These are phyloP conservation scores for Epichloe typhina DNA, from an alignment of 2,329 filamentous ascomycete species.

Conservation along the genomic window DNA sequence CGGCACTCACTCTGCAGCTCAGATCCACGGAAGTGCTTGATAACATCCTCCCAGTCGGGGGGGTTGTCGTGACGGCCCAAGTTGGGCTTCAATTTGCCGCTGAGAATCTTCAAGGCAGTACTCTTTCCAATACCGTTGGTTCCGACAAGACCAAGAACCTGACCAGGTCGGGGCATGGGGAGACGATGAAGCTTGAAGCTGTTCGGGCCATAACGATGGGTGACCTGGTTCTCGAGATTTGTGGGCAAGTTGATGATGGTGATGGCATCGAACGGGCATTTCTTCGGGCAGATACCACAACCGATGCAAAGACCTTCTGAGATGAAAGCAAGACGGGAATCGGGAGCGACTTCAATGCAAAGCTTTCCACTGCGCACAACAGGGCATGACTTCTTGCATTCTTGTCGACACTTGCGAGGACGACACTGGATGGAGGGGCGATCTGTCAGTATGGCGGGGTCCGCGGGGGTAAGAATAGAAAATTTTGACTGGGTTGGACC, in stretches of 20 bases:
- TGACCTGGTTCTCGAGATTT: slow-evolving; percentile 96
- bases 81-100: slow-evolving; percentile 97
- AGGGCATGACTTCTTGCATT: slow-evolving; percentile 97
- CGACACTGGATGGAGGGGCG: slow-evolving; percentile 22
- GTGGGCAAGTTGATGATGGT: slow-evolving; percentile 99
- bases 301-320: slow-evolving; percentile 93
- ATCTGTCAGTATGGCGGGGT: slow-evolving; percentile 17
- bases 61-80: slow-evolving; percentile 90
- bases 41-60: slow-evolving; percentile 97
- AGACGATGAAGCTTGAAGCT: slow-evolving; percentile 98
- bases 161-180: slow-evolving; percentile 87
- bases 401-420: slow-evolving; percentile 76
- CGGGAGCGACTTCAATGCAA: slow-evolving; percentile 82
- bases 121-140: slow-evolving; percentile 99
- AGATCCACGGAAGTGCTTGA: slow-evolving; percentile 96
- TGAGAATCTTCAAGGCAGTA: slow-evolving; percentile 97
- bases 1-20: slow-evolving; percentile 73
- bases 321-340: slow-evolving; percentile 94
- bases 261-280: slow-evolving; percentile 96
- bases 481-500: slow-evolving; percentile 13
- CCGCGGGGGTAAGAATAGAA: slow-evolving; percentile 8
- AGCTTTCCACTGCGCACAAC: slow-evolving; percentile 96
- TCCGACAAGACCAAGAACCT: slow-evolving; percentile 90
- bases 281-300: slow-evolving; percentile 99
- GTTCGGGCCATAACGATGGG: slow-evolving; percentile 97